These are phyloP conservation scores for Trichophaea hybrida DNA, from an alignment of 2,329 filamentous ascomycete species.

Conservation along the genomic window DNA sequence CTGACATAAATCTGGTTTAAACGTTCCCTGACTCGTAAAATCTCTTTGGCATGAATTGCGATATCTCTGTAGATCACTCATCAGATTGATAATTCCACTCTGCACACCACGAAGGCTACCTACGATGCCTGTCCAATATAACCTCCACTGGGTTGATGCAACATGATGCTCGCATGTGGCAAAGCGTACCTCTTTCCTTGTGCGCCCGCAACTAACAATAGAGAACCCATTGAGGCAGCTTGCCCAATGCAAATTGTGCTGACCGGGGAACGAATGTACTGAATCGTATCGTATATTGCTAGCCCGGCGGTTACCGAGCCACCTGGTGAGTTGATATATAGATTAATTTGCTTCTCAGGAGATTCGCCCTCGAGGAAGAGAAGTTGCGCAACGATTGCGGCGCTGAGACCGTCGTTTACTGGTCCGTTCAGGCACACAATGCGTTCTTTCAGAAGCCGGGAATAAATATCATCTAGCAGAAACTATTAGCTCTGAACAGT, in stretches of 20 bases:
- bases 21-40: slow-evolving; percentile 68
- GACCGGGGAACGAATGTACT: slow-evolving; percentile 83
- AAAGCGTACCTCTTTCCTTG: slow-evolving; percentile 74
- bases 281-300: slow-evolving; percentile 98
- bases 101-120: not conserved
- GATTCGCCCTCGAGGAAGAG: slow-evolving; percentile 97
- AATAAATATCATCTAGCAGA: slow-evolving; percentile 26
- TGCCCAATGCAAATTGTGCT: slow-evolving; percentile 91
- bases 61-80: slow-evolving; percentile 46
- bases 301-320: slow-evolving; percentile 77
- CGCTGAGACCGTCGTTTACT: slow-evolving; percentile 79
- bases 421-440: slow-evolving; percentile 87
- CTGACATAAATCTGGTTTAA: slow-evolving; percentile 79
- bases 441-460: slow-evolving; percentile 44
- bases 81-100: not conserved
- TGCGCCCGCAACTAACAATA: slow-evolving; percentile 74
- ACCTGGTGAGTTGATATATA: slow-evolving; percentile 96
- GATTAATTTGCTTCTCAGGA: slow-evolving; percentile 83
- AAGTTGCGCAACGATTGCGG: slow-evolving; percentile 88
- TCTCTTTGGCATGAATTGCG: slow-evolving; percentile 93
- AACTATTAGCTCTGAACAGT: not conserved
- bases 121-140: slow-evolving; percentile 48
- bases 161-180: slow-evolving; percentile 91
- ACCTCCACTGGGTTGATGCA: slow-evolving; percentile 67
- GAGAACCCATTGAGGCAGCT: slow-evolving; percentile 85